Evolutionary conservation across 345 rosid species (phyloP).

Genomic region (Excoecaria cochinchinensis): DNA sequence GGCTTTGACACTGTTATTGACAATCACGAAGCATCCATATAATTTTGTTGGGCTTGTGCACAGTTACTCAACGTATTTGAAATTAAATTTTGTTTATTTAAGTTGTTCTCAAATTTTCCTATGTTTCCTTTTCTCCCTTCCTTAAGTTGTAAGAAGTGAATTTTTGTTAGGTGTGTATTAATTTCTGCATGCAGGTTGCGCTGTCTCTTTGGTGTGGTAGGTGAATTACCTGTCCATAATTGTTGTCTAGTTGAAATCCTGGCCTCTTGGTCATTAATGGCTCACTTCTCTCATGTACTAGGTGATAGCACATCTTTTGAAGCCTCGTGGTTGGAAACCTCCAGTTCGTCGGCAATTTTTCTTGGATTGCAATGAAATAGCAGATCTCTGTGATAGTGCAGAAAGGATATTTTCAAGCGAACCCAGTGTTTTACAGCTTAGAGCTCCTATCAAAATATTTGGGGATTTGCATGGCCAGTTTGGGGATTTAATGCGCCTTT

Average conservation of each 20-base stretch:
- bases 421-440: slow-evolving; percentile 85
- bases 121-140: not conserved
- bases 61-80: not conserved
- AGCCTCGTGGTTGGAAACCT: slow-evolving; percentile 99
- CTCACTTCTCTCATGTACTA: slow-evolving; percentile 21
- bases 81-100: slow-evolving; percentile 2
- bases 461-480: slow-evolving; percentile 99
- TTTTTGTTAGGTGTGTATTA: slow-evolving; percentile 16
- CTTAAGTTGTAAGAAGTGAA: slow-evolving; percentile 13
- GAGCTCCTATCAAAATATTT: slow-evolving; percentile 88
- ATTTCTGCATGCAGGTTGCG: slow-evolving; percentile 8
- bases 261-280: not conserved
- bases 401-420: slow-evolving; percentile 81
- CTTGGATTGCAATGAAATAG: slow-evolving; percentile 94
- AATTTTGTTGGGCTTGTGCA: not conserved
- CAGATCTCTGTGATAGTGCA: slow-evolving; percentile 88
- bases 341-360: slow-evolving; percentile 92
- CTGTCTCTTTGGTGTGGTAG: slow-evolving; percentile 2
- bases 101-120: slow-evolving; percentile 6
- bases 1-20: not conserved
- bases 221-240: slow-evolving; percentile 11
- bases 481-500: slow-evolving; percentile 99
- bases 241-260: not conserved
- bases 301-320: slow-evolving; percentile 85
- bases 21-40: not conserved